Evolutionary conservation across 2,329 filamentous ascomycete species (phyloP).

Genomic region (Xylaria sp.): DNA sequence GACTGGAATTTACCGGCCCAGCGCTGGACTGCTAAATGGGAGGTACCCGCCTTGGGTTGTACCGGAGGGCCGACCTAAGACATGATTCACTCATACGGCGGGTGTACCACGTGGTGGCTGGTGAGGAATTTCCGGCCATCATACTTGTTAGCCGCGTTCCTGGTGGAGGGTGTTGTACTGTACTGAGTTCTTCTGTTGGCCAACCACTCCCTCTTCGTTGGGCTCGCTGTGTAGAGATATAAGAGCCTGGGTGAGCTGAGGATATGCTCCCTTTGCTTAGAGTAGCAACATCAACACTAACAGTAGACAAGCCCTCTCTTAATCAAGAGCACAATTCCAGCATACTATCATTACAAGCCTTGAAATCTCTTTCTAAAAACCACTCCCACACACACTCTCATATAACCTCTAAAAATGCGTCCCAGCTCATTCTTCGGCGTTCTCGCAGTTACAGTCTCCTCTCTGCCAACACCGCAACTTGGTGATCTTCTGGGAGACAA

Average conservation of each 20-base stretch:
- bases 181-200: background rate
- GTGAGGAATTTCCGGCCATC: slow-evolving; percentile 43
- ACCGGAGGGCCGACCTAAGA: slow-evolving; percentile 38
- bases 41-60: slow-evolving; percentile 25
- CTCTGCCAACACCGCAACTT: slow-evolving; percentile 34
- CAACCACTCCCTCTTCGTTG: slow-evolving; percentile 1
- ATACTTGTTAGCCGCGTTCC: slow-evolving; percentile 35
- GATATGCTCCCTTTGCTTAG: background rate
- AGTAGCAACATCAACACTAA: slow-evolving; percentile 17
- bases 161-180: slow-evolving; percentile 11
- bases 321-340: background rate
- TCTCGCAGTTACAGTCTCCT: slow-evolving; percentile 33
- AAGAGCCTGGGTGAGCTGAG: slow-evolving; percentile 17
- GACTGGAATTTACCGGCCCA: slow-evolving; percentile 27
- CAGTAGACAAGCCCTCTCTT: background rate
- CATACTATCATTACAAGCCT: slow-evolving; percentile 5
- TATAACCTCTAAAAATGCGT: slow-evolving; percentile 40
- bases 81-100: slow-evolving; percentile 24
- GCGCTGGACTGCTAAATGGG: slow-evolving; percentile 13
- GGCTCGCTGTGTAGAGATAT: slow-evolving; percentile 16
- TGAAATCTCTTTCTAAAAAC: background rate
- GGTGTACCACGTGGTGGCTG: slow-evolving; percentile 28
- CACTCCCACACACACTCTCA: background rate
- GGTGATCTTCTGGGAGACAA: slow-evolving; percentile 21
- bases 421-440: slow-evolving; percentile 37